Conservation (phyloP, 371 early-diverging fungal species). For the Mortierella sp. region DNA sequence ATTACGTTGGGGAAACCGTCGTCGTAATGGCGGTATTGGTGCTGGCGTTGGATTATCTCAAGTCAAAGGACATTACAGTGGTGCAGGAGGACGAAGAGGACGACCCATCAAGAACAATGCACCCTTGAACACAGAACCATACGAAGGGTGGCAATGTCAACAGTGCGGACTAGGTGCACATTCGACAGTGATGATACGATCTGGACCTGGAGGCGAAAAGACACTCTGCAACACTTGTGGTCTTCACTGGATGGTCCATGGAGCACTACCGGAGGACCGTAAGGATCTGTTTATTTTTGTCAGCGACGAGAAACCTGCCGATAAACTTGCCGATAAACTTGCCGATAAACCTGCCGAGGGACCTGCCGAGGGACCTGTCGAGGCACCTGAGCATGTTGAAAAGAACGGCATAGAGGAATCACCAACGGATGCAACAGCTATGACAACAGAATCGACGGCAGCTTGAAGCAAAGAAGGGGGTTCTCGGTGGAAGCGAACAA, state of each 20-base stretch:
- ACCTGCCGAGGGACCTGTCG: too few relatives aligned
- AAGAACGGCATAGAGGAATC: too few relatives aligned
- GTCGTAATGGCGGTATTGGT: constrained; percentile 10
- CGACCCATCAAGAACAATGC: constrained; percentile 3
- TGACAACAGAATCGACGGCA: too few relatives aligned
- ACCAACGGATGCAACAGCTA: too few relatives aligned
- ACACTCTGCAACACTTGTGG: constrained; percentile 72
- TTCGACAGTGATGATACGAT: constrained; percentile 41
- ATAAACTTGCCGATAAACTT: too few relatives aligned
- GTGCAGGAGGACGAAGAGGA: constrained; percentile 24
- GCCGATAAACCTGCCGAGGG: too few relatives aligned
- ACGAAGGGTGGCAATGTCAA: constrained; percentile 40
- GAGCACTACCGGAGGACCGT: constrained; percentile 64
- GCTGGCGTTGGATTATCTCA: too few relatives aligned
- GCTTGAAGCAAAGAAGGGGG: too few relatives aligned
- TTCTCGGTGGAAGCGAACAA: too few relatives aligned
- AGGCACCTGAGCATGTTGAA: too few relatives aligned
- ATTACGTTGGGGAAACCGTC: constrained; percentile 32
- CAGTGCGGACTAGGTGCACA: constrained; percentile 44
- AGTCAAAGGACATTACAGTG: constrained; percentile 3
- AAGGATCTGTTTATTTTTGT: constrained; percentile 59
- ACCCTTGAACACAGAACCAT: constrained; percentile 20
- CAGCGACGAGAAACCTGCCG: too few relatives aligned
- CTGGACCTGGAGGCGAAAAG: constrained; percentile 53
- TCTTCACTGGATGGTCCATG: constrained; percentile 61